These are phyloP conservation scores for Dissophora globulifera DNA, from an alignment of 192 early-diverging fungal species.

Conservation along the genomic window DNA sequence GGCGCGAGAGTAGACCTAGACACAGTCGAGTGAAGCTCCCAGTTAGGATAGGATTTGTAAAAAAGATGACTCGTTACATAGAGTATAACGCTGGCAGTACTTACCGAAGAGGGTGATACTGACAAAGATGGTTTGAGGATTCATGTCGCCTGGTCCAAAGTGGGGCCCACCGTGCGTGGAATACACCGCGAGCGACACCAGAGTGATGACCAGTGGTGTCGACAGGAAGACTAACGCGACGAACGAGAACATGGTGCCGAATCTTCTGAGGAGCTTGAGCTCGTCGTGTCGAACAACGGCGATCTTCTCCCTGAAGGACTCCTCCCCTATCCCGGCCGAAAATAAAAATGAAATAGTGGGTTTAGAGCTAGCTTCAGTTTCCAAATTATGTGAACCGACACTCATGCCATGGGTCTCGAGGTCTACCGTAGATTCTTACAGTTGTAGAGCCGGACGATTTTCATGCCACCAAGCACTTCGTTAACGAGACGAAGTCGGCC, in stretches of 20 bases:
- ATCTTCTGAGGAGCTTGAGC: slow-evolving; percentile 8
- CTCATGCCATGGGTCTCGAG: no score
- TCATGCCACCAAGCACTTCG: slow-evolving; percentile 48
- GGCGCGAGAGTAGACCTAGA: slow-evolving; percentile 13
- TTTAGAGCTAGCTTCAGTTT: no score
- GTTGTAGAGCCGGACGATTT: slow-evolving; percentile 48
- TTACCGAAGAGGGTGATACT: slow-evolving; percentile 18
- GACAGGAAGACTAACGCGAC: slow-evolving; percentile 17
- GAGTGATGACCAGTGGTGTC: slow-evolving; percentile 18
- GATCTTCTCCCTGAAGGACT: slow-evolving; percentile 23
- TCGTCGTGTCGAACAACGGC: slow-evolving; percentile 5
- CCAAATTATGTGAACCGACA: no score
- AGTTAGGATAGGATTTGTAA: slow-evolving; percentile 63
- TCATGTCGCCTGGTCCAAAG: slow-evolving; percentile 21
- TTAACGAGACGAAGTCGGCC: slow-evolving; percentile 44
- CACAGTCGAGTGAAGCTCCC: no score
- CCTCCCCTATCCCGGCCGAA: slow-evolving; percentile 9
- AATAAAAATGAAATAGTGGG: not conserved
- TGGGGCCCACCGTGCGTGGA: slow-evolving; percentile 19
- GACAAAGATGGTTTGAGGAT: slow-evolving; percentile 30
- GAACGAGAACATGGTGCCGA: slow-evolving; percentile 9
- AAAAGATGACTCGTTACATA: no score
- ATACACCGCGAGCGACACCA: slow-evolving; percentile 22
- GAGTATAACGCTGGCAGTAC: no score
- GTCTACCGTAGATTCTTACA: slow-evolving; percentile 19